Base-by-base conservation (phyloP, 202 grass and related monocot genomes). In the Schoenoplectus triqueter region DNA sequence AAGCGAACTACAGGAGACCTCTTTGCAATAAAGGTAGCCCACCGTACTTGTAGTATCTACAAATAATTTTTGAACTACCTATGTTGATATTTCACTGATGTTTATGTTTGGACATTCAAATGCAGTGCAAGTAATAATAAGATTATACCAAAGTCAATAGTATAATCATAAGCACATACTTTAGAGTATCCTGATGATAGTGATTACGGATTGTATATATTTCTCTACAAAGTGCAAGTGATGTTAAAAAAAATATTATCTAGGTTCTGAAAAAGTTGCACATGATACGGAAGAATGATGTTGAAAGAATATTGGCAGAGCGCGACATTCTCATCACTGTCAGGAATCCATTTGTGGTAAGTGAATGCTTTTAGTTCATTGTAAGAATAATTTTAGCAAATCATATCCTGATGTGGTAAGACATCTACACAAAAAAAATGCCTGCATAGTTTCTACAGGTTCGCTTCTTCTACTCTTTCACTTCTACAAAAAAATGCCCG, bases 21-120 rank as follows among this genome's bases (percentile, higher is more conserved):
- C 42, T 89, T 89, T 86, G 87, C 87, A 76, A 89, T 86, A 66
- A 89, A 89, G 87, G 87, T 89, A 64, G 4, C 22, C 63, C n/a
- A n/a, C 41, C 17, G 42, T 44, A n/a, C 10, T n/a, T 46, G 41
- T 69, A 46, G 1, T 15, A 10, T 45, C 45, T 69, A 7, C 5
- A 69, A 21, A n/a, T 69, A 17, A 46, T 44, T 46, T 69, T 69
- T 46, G 13, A 69, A n/a, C 14, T 46, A 46, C 67, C 42, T 46
- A 5, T 69, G 45, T 44, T 44, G 40, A 69, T 15, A 15, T 15
- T 22, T 44, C 40, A 69, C 66, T 69, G 13, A n/a, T 44, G 22
- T 68, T 11, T 44, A 69, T 69, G 66, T 69, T 69, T 69, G 13
- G 7, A 45, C 11, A 69, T n/a, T 69, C 5, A 15, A 69, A 69